Base-by-base conservation (phyloP, 352 stramenopile species). In the Phytophthora pisi region DNA sequence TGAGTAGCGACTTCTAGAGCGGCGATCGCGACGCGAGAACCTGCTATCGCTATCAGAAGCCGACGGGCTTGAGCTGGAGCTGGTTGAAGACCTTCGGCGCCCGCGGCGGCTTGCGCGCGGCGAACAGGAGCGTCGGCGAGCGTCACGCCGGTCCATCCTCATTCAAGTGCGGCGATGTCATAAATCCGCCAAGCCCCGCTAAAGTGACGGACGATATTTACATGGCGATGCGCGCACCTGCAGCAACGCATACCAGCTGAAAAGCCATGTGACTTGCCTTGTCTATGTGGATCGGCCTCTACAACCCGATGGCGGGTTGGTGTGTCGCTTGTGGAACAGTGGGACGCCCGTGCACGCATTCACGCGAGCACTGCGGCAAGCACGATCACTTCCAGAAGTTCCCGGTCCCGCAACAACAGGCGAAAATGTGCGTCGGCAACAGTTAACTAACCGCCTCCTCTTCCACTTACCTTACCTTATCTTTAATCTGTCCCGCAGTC, bases 311-410 rank as follows among this genome's bases (percentile, higher is more conserved):
- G 1, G 13, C 8, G 30, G 36, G 36, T 46, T 64, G 38, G 50
- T 56, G 42, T 24, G 42, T 24, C 30, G 18, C 4, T 51, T 16
- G 57, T 61, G 57, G 42, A 52, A 60, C 18, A 70, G 56, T 70
- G 18, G 63, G 42, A 65, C 64, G 1, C 20, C 5, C 23, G 8
- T 71, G 57, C 64, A 66, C 50, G 57, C 64, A 71, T 71, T 71
- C 64, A 70, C 47, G 24, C 42, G 20, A 43, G 15, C 46, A 46
- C 15, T 46, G 38, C 16, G 6, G 6, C 30, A 43, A 16, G 0
- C 11, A 18, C 11, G 45, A 31, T 67, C 57, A 71, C 49, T 71
- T 71, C 38, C 51, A 71, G 64, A 71, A 71, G 15, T 46, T 49
- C 64, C 26, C 51, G 13, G 31, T 50, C 26, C 7, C 2, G n/a